Percentiles rank a stretch among this genome's conserved stretches.
These are phyloP conservation scores for Atkinsonella hypoxylon DNA, from an alignment of 2,329 filamentous ascomycete genomes.

Conservation along the genomic window DNA sequence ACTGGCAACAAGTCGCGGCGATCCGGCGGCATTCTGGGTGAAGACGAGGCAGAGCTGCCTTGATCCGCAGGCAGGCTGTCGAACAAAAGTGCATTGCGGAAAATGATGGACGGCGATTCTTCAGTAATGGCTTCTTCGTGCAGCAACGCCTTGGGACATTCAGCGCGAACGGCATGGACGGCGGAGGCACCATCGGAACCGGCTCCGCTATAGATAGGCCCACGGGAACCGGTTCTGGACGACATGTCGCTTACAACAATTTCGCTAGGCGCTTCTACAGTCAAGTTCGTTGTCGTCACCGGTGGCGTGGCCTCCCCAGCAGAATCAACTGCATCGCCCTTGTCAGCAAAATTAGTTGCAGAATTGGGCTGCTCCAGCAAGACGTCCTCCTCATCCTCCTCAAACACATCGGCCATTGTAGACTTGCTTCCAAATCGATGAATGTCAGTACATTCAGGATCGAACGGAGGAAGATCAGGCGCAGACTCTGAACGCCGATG, in stretches of 20 bases:
- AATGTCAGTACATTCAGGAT: conserved; percentile 44
- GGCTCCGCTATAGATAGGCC: conserved; percentile 35
- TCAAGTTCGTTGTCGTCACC: conserved; percentile 11
- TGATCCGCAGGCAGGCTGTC: conserved; percentile 20
- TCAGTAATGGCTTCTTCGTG: conserved; percentile 40
- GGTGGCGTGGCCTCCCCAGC: conserved; percentile 26
- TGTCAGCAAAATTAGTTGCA: background rate
- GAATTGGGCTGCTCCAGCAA: background rate
- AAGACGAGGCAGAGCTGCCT: conserved; percentile 31
- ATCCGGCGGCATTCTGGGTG: conserved; percentile 29
- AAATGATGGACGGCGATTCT: conserved; percentile 29
- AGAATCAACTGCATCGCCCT: conserved; percentile 28
- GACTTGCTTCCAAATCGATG: conserved; percentile 54
- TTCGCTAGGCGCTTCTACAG: background rate
- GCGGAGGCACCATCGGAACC: conserved; percentile 19
- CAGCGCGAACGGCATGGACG: conserved; percentile 27
- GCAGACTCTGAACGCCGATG: conserved; percentile 72
- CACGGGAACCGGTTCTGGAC: conserved; percentile 19
- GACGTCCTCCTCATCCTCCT: conserved; percentile 63
- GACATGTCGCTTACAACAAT: conserved; percentile 6
- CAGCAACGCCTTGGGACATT: conserved; percentile 36
- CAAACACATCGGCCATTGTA: conserved; percentile 77
- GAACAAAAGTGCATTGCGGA: conserved; percentile 25
- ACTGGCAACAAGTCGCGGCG: conserved; percentile 37
- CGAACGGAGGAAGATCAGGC: conserved; percentile 67